Percentiles rank a stretch among this genome's conserved stretches.
Conservation (phyloP, 2,329 filamentous ascomycete genomes). For the Fulvia fulva region DNA sequence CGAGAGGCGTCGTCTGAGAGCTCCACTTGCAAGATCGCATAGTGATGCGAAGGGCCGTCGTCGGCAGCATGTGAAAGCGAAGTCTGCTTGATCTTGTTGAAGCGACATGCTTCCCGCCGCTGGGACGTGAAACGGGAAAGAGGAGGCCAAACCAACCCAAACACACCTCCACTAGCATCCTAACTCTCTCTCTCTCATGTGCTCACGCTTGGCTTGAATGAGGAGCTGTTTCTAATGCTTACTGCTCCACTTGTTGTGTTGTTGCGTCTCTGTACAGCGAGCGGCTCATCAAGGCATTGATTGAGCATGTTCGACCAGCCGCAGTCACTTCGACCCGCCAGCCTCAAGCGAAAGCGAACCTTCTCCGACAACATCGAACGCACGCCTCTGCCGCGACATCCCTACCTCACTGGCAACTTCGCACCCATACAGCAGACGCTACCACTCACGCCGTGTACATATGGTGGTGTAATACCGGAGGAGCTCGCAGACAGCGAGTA, state of each 20-base stretch:
- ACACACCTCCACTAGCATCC: background rate
- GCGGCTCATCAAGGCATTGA: background rate
- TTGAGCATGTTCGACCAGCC: background rate
- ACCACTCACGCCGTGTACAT: slow-evolving; percentile 54
- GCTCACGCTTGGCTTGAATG: background rate
- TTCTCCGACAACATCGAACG: slow-evolving; percentile 26
- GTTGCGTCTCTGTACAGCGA: background rate
- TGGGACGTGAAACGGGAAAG: background rate
- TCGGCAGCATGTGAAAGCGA: background rate
- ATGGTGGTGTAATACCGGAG: slow-evolving; percentile 57
- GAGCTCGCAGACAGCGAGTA: slow-evolving; percentile 67
- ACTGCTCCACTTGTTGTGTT: background rate
- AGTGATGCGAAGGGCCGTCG: background rate
- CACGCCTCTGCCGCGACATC: slow-evolving; percentile 37
- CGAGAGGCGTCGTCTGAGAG: background rate
- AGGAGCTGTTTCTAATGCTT: background rate
- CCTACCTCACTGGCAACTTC: slow-evolving; percentile 62
- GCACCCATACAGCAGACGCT: slow-evolving; percentile 59
- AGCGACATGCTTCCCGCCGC: background rate
- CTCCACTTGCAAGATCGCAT: background rate
- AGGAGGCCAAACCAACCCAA: background rate
- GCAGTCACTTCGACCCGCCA: background rate
- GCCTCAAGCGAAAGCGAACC: slow-evolving; percentile 31
- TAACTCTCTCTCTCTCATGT: background rate
- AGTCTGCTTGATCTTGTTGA: background rate